These are phyloP conservation scores for Apiospora sp. DNA, from an alignment of 2,329 filamentous ascomycete genomes.

Conservation along the genomic window DNA sequence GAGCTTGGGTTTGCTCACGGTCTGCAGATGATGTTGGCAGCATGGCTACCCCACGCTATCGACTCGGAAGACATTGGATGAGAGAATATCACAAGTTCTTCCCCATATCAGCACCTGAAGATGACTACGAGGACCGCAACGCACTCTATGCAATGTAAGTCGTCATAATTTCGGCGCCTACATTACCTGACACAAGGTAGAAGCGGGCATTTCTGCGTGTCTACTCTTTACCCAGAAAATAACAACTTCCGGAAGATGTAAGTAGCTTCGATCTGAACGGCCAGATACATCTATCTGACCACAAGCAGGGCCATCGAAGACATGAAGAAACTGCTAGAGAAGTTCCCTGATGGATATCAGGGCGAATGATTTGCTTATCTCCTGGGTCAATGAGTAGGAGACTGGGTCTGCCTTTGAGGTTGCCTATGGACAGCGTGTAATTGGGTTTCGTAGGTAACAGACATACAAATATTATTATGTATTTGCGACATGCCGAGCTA, in stretches of 20 bases:
- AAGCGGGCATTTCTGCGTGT: slow-evolving; percentile 13
- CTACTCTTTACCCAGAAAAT: neutral
- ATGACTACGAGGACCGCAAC: neutral
- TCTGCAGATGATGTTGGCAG: neutral
- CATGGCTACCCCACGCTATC: neutral
- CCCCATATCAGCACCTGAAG: neutral
- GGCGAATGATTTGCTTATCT: too few species aligned
- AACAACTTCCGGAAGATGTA: neutral
- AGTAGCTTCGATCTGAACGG: neutral
- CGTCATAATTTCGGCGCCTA: neutral
- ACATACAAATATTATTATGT: neutral
- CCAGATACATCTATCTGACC: neutral
- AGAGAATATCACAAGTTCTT: neutral
- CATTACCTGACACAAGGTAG: neutral
- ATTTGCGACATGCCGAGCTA: neutral
- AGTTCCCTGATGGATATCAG: neutral
- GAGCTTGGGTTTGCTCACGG: neutral
- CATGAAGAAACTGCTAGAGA: neutral
- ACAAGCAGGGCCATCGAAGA: neutral
- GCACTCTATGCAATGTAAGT: neutral
- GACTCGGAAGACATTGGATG: neutral
- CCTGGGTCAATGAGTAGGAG: too few species aligned
- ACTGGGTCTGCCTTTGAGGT: too few species aligned
- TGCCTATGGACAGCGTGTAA: too few species aligned
- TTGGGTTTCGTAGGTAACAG: too few species aligned